A percentile compares a stretch with the other conserved stretches of the same genome.
These are phyloP conservation scores for Aspergillus puulaauensis DNA, from an alignment of 2,329 filamentous ascomycete species.

Conservation along the genomic window DNA sequence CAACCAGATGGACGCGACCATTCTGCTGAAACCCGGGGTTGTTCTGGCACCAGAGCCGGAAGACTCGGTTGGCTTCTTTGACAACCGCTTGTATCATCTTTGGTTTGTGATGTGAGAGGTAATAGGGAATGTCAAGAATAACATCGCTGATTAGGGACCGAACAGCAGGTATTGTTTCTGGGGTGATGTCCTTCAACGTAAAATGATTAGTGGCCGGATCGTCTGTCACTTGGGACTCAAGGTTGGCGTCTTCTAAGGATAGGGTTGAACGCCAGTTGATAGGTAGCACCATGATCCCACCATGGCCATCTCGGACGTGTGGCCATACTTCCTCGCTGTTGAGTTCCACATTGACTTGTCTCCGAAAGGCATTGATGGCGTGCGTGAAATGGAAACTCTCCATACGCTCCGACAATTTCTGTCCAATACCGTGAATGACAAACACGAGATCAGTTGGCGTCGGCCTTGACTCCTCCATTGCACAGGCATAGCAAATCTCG, in stretches of 20 bases:
- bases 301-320: conserved; percentile 72
- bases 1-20: conserved; percentile 87
- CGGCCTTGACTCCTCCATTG: conserved; percentile 61
- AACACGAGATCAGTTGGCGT: conserved; percentile 84
- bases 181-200: conserved; percentile 84
- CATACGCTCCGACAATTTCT: conserved; percentile 90
- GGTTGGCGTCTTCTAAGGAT: conserved; percentile 78
- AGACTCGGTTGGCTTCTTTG: conserved; percentile 91
- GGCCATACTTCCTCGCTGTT: conserved; percentile 71
- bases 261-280: conserved; percentile 91
- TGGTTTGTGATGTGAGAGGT: conserved; percentile 91
- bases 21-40: conserved; percentile 80
- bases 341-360: conserved; percentile 82
- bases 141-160: conserved; percentile 93
- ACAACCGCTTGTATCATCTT: conserved; percentile 93
- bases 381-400: conserved; percentile 98
- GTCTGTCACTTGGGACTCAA: conserved; percentile 51
- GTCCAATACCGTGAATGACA: conserved; percentile 92
- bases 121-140: conserved; percentile 98
- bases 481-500: conserved; percentile 55
- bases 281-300: conserved; percentile 89
- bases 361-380: conserved; percentile 85
- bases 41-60: conserved; percentile 89
- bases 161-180: conserved; percentile 85
- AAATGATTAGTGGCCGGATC: conserved; percentile 63